Evolutionary conservation across 2,329 filamentous ascomycete genomes (phyloP), one percentile per base, ranked within the genome.

Genomic region (Coleophoma eucalyptorum): DNA sequence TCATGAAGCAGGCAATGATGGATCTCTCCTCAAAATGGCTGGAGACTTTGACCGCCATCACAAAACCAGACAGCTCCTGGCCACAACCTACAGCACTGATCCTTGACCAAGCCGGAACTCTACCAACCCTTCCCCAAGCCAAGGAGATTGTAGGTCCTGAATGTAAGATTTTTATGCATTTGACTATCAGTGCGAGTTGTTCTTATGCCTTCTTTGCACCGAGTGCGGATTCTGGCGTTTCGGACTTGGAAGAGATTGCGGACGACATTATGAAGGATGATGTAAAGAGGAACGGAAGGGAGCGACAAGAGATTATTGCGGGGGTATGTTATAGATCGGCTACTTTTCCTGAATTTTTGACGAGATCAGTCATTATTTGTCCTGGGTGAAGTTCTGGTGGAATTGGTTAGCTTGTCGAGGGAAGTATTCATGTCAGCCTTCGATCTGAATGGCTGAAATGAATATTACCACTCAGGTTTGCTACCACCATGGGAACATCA

Each of bases 101-200:
- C 16, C 5, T 46, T 5, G 50, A 52, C 19, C 34, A 42, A 15
- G 40, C 32, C 26, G 50, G 46, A 8, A 20, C 16, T 5, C 37
- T 34, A 13, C 2, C 16, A 8, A 16, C 41, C 18, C 37, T 52
- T 7, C 46, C 35, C 13, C 35, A 46, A 43, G 43, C 46, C 4
- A 35, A 38, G 20, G 18, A 41, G 16, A 52, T 49, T 16, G 35
- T 32, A 2, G 46, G 42, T 5, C 26, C 42, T 3, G 26, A 41
- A 13, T 46, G 46, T 13, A 46, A 46, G 19, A 37, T 33, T 2
- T 35, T 49, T 11, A 46, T 49, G 43, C 46, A 49, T 49, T 43
- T 41, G 41, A 46, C 46, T n/a, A 42, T 42, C 13, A 42, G 42
- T 21, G 40, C 43, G 10, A 42, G 20, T 7, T 41, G 15, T 18